phyloP scores from a whole-genome alignment of 371 early-diverging fungal species.

The Mortierella sp. region DNA sequence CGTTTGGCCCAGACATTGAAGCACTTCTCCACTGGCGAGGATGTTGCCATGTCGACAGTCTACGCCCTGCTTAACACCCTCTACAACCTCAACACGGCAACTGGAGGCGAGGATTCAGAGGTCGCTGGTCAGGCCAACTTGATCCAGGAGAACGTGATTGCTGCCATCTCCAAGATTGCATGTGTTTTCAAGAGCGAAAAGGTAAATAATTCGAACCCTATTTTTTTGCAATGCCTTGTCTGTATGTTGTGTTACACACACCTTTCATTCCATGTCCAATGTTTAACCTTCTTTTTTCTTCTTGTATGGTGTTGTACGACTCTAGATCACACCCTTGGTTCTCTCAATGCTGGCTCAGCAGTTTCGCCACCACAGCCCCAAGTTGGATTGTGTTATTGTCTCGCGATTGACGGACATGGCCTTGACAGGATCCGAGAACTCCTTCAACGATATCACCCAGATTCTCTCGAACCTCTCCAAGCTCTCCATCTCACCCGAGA shows the following conservation, averaged over 20 bases:
- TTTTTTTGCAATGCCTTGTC: neutral
- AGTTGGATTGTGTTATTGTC: slow-evolving; percentile 66
- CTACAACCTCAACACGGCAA: slow-evolving; percentile 58
- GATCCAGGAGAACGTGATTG: slow-evolving; percentile 68
- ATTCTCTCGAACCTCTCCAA: slow-evolving; percentile 65
- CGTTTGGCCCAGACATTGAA: slow-evolving; percentile 72
- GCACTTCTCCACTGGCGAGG: slow-evolving; percentile 48
- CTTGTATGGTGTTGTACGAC: neutral
- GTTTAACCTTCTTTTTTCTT: neutral
- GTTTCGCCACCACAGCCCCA: slow-evolving; percentile 64
- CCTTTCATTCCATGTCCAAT: neutral
- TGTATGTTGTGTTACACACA: neutral
- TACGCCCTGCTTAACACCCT: slow-evolving; percentile 70
- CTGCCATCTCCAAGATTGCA: slow-evolving; percentile 77
- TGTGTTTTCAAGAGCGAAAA: slow-evolving; percentile 72
- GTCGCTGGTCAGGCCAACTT: slow-evolving; percentile 64
- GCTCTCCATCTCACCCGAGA: slow-evolving; percentile 63
- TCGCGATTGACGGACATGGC: slow-evolving; percentile 74
- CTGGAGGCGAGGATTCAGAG: slow-evolving; percentile 51
- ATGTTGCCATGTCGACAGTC: slow-evolving; percentile 66
- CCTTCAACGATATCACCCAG: slow-evolving; percentile 68
- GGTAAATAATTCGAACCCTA: slow-evolving; percentile 15
- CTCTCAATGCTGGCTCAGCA: slow-evolving; percentile 74
- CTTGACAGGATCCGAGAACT: slow-evolving; percentile 63
- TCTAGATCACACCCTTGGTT: slow-evolving; percentile 67